Conservation (phyloP, 805 yeast genomes). For the Diddensiella transvaalensis region DNA sequence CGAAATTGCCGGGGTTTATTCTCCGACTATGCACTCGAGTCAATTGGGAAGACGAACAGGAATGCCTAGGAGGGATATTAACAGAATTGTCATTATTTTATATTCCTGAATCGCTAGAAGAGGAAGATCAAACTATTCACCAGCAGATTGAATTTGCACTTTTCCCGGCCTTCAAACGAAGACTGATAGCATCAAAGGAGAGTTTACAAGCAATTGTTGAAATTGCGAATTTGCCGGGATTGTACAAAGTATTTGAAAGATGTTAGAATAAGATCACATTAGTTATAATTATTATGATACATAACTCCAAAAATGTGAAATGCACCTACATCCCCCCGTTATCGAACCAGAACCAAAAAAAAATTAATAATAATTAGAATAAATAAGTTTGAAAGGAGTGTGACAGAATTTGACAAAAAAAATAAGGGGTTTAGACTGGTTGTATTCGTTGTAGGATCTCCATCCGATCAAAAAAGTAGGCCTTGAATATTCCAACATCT, state of each 20-base stretch:
- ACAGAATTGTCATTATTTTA: conserved; percentile 69
- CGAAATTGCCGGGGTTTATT: conserved; percentile 65
- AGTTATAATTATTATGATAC: neutral
- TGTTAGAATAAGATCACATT: conserved; percentile 41
- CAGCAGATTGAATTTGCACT: conserved; percentile 50
- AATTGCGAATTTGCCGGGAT: conserved; percentile 86
- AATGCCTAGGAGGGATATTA: conserved; percentile 63
- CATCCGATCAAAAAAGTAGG: conserved; percentile 24
- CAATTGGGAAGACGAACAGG: conserved; percentile 63
- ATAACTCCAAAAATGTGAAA: neutral
- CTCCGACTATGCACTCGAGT: conserved; percentile 56
- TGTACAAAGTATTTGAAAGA: conserved; percentile 89
- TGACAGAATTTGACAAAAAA: neutral
- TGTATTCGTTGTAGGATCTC: conserved; percentile 20
- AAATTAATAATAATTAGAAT: neutral
- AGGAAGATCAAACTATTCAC: conserved; percentile 31
- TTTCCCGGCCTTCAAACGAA: conserved; percentile 61
- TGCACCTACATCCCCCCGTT: neutral
- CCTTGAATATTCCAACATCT: conserved; percentile 19
- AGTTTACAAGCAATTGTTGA: conserved; percentile 62
- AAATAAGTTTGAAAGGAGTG: neutral
- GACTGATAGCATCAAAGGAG: conserved; percentile 59
- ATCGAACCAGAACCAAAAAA: neutral
- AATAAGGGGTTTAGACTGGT: neutral
- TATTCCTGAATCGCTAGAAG: conserved; percentile 54